Base-by-base conservation (phyloP, 306 rosid species). In the Calophaca sinica region DNA sequence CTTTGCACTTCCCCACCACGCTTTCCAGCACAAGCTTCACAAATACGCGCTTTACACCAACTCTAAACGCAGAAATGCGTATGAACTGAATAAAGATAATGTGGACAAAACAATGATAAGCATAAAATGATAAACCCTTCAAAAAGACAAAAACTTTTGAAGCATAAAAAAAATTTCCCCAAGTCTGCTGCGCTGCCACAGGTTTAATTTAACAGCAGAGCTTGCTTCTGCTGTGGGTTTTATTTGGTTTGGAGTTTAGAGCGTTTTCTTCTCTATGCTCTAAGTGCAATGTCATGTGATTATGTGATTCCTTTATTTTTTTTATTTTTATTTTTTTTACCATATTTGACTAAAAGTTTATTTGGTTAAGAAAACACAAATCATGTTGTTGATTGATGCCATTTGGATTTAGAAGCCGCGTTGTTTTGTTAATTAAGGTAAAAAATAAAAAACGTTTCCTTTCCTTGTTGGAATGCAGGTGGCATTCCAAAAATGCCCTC, bases 81-180 rank as follows among this genome's bases (percentile, higher is more conserved):
- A 38, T 20, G 35, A 58, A 29, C 29, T 60, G 39, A 66, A 60
- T 9, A 20, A 68, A 50, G 53, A 35, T 60, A 63, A 3, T 57
- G 33, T 42, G 72, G 63, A 53, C 7, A 64, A 14, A 83, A 62
- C 28, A 32, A 36, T 62, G 75, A 57, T 84, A 74, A 86, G 80
- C 83, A 84, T 76, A 76, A 62, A 36, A 36, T 62, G 49, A 79
- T 49, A 42, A 87, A 74, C 84, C 87, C 87, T 86, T 74, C 73
- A 64, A 84, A 82, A 68, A 84, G 53, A 46, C 68, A 50, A 78
- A 79, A 77, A 67, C 53, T 73, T 69, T 51, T 55, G 70, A 63
- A 81, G 78, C 77, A 83, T 82, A 61, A 83, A 83, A 64, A 20
- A 72, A 71, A 77, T 83, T n/a, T n/a, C 88, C 83, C 81, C 38